Conservation (phyloP, 768 basidiomycete species). For the Galerina marginata region DNA sequence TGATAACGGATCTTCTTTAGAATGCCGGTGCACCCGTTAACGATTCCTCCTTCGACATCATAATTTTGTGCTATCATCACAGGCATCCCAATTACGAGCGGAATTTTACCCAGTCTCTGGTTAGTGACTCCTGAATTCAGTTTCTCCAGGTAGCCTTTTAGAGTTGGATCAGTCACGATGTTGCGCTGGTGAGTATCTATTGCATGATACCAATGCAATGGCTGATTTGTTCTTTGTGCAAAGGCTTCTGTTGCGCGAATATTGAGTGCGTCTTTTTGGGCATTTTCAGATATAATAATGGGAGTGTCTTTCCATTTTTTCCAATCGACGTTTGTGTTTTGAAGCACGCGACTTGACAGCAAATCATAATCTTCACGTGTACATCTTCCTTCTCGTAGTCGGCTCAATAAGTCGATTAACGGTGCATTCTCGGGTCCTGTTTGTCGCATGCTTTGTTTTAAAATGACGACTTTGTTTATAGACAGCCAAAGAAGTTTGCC, state of each 20-base stretch:
- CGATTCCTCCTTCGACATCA: conserved; percentile 40
- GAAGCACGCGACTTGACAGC: conserved; percentile 20
- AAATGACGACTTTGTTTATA: conserved; percentile 32
- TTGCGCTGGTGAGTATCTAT: conserved; percentile 24
- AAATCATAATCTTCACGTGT: conserved; percentile 27
- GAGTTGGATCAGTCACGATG: background rate
- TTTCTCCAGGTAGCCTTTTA: conserved; percentile 12
- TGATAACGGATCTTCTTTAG: conserved; percentile 30
- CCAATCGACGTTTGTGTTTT: conserved; percentile 4
- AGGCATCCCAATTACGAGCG: conserved; percentile 44
- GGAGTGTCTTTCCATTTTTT: conserved; percentile 34
- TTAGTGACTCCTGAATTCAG: conserved; percentile 33
- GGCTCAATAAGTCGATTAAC: conserved; percentile 28
- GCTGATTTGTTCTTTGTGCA: conserved; percentile 22
- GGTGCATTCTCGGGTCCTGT: conserved; percentile 20
- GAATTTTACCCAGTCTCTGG: conserved; percentile 36
- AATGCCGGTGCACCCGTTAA: conserved; percentile 39
- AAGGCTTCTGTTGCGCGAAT: conserved; percentile 25
- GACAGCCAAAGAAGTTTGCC: conserved; percentile 42
- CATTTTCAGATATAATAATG: conserved; percentile 43
- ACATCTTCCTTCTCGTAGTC: conserved; percentile 32
- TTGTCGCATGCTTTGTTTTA: conserved; percentile 33
- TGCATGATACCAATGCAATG: conserved; percentile 36
- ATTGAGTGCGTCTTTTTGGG: conserved; percentile 42
- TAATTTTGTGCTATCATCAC: conserved; percentile 43